A percentile compares a stretch with the other conserved stretches of the same genome.
phyloP scores from a whole-genome alignment of 257 asterid species.

The Salvia splendens region DNA sequence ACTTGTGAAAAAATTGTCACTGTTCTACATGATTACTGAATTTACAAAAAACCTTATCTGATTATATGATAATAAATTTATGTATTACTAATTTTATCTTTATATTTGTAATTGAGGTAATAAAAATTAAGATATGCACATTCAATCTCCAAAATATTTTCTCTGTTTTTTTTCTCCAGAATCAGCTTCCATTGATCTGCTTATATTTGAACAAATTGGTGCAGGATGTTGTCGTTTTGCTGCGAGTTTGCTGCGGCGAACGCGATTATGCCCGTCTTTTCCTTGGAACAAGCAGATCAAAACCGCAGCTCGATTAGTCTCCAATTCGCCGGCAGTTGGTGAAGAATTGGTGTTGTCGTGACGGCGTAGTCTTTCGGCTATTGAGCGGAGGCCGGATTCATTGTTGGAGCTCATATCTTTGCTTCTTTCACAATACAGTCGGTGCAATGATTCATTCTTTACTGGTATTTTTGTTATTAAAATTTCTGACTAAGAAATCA shows the following conservation, averaged over 20 bases:
- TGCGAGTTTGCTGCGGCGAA: slow-evolving; percentile 8
- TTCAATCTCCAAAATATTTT: no score
- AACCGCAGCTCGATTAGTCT: slow-evolving; percentile 61
- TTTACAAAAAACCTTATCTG: no score
- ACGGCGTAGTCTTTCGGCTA: slow-evolving; percentile 49
- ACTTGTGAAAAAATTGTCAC: background rate
- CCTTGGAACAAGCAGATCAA: slow-evolving; percentile 73
- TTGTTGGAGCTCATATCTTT: no score
- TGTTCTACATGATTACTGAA: background rate
- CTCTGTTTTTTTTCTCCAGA: background rate
- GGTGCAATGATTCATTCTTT: no score
- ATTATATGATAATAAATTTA: no score
- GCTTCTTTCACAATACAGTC: no score
- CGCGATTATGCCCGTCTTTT: slow-evolving; percentile 57
- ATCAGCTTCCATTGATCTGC: background rate
- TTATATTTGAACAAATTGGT: background rate
- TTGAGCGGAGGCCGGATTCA: slow-evolving; percentile 27
- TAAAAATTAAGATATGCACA: no score
- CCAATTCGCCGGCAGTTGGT: slow-evolving; percentile 16
- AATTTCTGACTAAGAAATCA: no score
- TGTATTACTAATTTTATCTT: no score
- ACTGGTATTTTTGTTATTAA: no score
- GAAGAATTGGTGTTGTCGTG: slow-evolving; percentile 22
- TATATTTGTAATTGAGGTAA: no score
- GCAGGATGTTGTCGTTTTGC: background rate